Percentiles rank a stretch among this genome's conserved stretches.
These are phyloP conservation scores for Strigomonas galati DNA, from an alignment of 208 protist genomes.

Conservation along the genomic window DNA sequence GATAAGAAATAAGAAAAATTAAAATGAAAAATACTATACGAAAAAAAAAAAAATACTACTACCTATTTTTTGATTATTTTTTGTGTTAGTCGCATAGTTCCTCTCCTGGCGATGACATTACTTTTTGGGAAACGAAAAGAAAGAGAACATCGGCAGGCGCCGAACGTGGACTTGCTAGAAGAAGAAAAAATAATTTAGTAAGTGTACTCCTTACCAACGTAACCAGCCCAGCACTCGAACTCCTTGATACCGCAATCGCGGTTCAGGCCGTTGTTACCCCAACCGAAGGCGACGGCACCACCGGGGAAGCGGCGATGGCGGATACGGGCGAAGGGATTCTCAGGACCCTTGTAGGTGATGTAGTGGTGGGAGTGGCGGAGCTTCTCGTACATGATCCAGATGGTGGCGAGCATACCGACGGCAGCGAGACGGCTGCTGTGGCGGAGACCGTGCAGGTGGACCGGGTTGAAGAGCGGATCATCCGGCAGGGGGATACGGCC, in stretches of 20 bases:
- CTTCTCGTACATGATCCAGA: conserved; percentile 84
- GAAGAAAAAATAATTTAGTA: conserved; percentile 35
- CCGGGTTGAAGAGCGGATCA: conserved; percentile 68
- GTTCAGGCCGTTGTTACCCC: conserved; percentile 90
- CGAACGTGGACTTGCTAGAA: neutral
- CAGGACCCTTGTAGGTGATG: conserved; percentile 79
- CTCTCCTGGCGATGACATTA: neutral
- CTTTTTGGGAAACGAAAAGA: conserved; percentile 14
- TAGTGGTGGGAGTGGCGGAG: conserved; percentile 73
- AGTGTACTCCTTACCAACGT: conserved; percentile 85
- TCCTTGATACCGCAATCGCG: conserved; percentile 84
- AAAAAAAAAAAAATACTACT: conserved; percentile 13
- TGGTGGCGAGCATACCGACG: conserved; percentile 54
- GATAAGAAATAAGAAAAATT: neutral
- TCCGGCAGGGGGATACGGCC: conserved; percentile 79
- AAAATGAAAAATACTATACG: neutral
- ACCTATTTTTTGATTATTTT: neutral
- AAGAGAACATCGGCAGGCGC: conserved; percentile 13
- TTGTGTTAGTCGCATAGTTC: neutral
- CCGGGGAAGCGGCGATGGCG: conserved; percentile 74
- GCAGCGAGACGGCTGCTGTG: conserved; percentile 59
- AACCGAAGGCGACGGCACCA: conserved; percentile 77
- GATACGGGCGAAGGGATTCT: conserved; percentile 80
- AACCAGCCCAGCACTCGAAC: conserved; percentile 88
- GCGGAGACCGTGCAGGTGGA: conserved; percentile 46